A percentile compares a stretch with the other conserved stretches of the same genome.
phyloP scores from a whole-genome alignment of 306 rosid genomes.

The Cucurbita maxima region DNA sequence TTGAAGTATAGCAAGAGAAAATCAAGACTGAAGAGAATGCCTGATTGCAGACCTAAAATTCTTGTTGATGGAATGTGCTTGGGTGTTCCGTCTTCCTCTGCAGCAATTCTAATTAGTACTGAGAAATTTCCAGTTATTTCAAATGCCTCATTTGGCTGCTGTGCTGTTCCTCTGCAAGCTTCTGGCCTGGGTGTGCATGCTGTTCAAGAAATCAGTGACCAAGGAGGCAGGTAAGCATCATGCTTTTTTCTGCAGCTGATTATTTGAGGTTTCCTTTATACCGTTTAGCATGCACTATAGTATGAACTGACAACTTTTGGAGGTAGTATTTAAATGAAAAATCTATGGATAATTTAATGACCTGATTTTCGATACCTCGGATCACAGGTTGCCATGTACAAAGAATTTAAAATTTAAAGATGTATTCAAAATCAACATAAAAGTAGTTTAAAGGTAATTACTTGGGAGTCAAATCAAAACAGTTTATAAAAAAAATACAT shows the following conservation, averaged over 20 bases:
- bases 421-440: too few species aligned
- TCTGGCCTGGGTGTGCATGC: neutral
- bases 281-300: too few species aligned
- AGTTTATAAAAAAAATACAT: too few species aligned
- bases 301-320: neutral
- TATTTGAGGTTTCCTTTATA: neutral
- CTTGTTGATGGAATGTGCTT: constrained; percentile 5
- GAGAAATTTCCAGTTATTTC: neutral
- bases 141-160: neutral
- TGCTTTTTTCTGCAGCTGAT: neutral
- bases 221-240: neutral
- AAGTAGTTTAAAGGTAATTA: too few species aligned
- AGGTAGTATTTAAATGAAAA: neutral
- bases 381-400: too few species aligned
- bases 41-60: neutral
- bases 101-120: neutral
- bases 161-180: constrained; percentile 3
- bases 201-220: neutral
- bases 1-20: constrained; percentile 43
- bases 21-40: neutral
- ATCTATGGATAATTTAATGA: too few species aligned
- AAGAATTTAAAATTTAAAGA: too few species aligned
- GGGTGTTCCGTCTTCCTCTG: constrained; percentile 2
- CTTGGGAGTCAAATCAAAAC: too few species aligned
- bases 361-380: too few species aligned